These are phyloP conservation scores for Suhomyces xylopsoci DNA, from an alignment of 805 yeast species.

Conservation along the genomic window DNA sequence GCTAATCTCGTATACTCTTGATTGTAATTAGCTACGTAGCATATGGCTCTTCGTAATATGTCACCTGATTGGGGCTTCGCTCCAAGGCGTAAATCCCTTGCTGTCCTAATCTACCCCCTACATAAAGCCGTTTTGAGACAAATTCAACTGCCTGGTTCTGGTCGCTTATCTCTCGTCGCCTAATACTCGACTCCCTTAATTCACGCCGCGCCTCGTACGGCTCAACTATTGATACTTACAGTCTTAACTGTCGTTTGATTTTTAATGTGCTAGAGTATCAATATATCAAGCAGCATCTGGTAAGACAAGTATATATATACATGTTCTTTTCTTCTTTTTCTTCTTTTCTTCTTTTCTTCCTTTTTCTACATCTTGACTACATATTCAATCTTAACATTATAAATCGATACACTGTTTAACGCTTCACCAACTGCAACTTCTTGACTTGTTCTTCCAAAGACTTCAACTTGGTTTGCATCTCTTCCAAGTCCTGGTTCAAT, in stretches of 20 bases:
- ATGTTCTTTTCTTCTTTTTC: too few relatives aligned
- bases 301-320: too few relatives aligned
- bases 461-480: conserved; percentile 75
- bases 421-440: conserved; percentile 44
- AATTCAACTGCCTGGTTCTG: too few relatives aligned
- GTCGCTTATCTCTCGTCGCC: neutral
- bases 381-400: too few relatives aligned
- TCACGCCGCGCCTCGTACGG: neutral
- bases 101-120: neutral
- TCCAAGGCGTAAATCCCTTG: neutral
- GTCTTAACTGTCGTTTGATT: too few relatives aligned
- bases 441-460: conserved; percentile 73
- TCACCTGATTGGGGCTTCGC: neutral
- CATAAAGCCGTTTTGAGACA: neutral
- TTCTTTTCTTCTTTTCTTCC: too few relatives aligned
- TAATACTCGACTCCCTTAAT: neutral
- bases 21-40: too few relatives aligned
- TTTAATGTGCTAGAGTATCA: too few relatives aligned
- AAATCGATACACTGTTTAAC: conserved; percentile 10
- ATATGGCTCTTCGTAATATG: neutral
- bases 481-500: conserved; percentile 89
- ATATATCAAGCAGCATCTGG: too few relatives aligned
- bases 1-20: too few relatives aligned
- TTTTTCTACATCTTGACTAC: neutral
- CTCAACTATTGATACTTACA: too few relatives aligned